A percentile compares a stretch with the other conserved stretches of the same genome.
Evolutionary conservation across 768 basidiomycete genomes (phyloP).

Genomic region (Boletus reticuloceps): DNA sequence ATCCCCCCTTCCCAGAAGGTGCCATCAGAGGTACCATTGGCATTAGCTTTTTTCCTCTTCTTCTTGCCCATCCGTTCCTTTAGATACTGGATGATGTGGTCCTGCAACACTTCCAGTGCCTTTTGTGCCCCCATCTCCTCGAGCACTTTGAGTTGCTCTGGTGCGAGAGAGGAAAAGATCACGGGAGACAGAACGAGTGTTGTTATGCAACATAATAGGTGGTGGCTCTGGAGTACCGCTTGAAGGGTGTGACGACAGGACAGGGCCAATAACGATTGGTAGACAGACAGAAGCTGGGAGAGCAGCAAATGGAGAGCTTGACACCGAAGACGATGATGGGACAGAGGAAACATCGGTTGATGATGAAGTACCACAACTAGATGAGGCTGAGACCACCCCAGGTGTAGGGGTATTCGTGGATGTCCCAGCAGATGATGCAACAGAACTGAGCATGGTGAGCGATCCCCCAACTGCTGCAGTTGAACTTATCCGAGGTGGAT

Average conservation of each 20-base stretch:
- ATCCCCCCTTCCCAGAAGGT: constrained; percentile 40
- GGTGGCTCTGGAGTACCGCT: constrained; percentile 40
- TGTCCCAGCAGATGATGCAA: neutral
- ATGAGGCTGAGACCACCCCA: neutral
- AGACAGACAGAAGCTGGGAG: constrained; percentile 52
- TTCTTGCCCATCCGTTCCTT: constrained; percentile 61
- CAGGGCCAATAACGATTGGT: constrained; percentile 74
- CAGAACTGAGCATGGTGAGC: neutral
- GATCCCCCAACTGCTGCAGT: neutral
- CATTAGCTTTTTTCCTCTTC: constrained; percentile 39
- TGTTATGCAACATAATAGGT: constrained; percentile 81
- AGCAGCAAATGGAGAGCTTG: constrained; percentile 37
- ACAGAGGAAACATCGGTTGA: constrained; percentile 15
- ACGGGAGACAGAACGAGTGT: constrained; percentile 82
- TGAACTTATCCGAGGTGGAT: constrained; percentile 1
- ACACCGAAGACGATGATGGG: constrained; percentile 2
- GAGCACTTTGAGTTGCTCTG: constrained; percentile 69
- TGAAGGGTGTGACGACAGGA: constrained; percentile 61
- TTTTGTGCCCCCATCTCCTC: constrained; percentile 80
- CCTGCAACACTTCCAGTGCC: constrained; percentile 88
- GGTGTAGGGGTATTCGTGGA: constrained; percentile 21
- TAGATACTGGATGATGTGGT: constrained; percentile 79
- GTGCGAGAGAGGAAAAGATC: constrained; percentile 76
- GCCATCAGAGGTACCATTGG: constrained; percentile 32
- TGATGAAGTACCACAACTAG: constrained; percentile 9